Base-by-base conservation (phyloP, 768 basidiomycete species). In the Cystofilobasidium ferigula region DNA sequence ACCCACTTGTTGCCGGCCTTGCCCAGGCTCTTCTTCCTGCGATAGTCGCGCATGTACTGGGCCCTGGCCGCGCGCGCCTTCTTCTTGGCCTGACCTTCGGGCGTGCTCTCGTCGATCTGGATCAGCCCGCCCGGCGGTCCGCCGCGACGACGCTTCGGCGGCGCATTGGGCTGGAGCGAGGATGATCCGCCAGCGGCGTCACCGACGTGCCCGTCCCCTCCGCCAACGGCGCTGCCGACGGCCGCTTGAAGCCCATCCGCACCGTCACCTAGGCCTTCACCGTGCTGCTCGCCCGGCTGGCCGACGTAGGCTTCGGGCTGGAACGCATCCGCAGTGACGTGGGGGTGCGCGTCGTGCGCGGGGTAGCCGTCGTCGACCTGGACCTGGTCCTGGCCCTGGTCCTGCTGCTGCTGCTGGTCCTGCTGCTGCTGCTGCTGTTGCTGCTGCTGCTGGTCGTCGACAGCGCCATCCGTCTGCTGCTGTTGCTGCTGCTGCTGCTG, bases 11-110 rank as follows among this genome's bases (percentile, higher is more conserved):
- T 28, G 51, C 51, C 18, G 51, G 28, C 51, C 38, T 60, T 60
- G 26, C 58, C 38, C 14, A n/a, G 38, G 43, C 58, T 60, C 40
- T 60, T 60, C 58, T 45, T 60, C 40, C 43, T 60, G 28, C 58
- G 35, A 26, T 60, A 60, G 8, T 60, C 58, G 22, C 58, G 35
- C 58, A 60, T 60, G 58, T 60, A 60, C 4, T 28, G 24, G 24
- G 58, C 58, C 30, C 58, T 34, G 35, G 13, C 16, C 26, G 38
- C 58, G 35, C 58, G 38, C 38, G 30, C 20, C 36, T 60, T 60
- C 38, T 60, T 60, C 38, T 60, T 60, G 28, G 58, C 51, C 51
- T 54, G 51, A 14, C 51, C 51, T 28, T 54, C 51, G 51, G 51
- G 51, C 30, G 51, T 54, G 51, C 51, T 54, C 51, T 30, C 28